Conservation (phyloP, 2,329 filamentous ascomycete genomes). For the Nakataea oryzae region DNA sequence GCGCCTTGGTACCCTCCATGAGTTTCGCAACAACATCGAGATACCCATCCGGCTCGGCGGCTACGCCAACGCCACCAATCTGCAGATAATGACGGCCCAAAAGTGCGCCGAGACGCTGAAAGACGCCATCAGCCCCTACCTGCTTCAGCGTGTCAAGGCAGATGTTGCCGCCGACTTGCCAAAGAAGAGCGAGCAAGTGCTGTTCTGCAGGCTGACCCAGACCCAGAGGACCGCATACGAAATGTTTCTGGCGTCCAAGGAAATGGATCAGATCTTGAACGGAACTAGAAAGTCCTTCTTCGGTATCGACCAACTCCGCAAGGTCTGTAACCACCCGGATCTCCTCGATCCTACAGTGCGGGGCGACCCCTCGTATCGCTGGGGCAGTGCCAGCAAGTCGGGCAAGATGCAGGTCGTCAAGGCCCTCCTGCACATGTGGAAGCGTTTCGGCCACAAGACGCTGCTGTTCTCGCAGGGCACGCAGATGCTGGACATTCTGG, state of each 20-base stretch:
- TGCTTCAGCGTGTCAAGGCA: slow-evolving; percentile 83
- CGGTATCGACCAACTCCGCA: slow-evolving; percentile 84
- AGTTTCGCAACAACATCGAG: slow-evolving; percentile 85
- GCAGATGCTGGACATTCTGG: slow-evolving; percentile 91
- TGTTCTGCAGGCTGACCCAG: slow-evolving; percentile 86
- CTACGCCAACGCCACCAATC: slow-evolving; percentile 87
- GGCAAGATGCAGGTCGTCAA: slow-evolving; percentile 96
- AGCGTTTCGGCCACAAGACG: slow-evolving; percentile 81
- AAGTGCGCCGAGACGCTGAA: slow-evolving; percentile 92
- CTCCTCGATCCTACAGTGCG: slow-evolving; percentile 49
- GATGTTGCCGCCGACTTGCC: slow-evolving; percentile 91
- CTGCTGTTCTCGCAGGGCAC: slow-evolving; percentile 87
- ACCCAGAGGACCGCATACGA: slow-evolving; percentile 74
- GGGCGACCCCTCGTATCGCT: slow-evolving; percentile 49
- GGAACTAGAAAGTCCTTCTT: slow-evolving; percentile 71
- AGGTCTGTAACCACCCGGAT: slow-evolving; percentile 97
- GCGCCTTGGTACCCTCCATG: slow-evolving; percentile 82
- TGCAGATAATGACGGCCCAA: slow-evolving; percentile 89
- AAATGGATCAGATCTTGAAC: slow-evolving; percentile 73
- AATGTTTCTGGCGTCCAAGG: slow-evolving; percentile 68
- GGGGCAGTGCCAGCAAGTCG: slow-evolving; percentile 69
- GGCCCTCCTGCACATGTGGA: slow-evolving; percentile 80
- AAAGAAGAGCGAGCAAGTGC: slow-evolving; percentile 89
- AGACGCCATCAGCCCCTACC: slow-evolving; percentile 84
- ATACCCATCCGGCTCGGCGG: slow-evolving; percentile 88